A percentile compares a stretch with the other conserved stretches of the same genome.
phyloP scores from a whole-genome alignment of 2,329 filamentous ascomycete species.

The Catunica adiposa region DNA sequence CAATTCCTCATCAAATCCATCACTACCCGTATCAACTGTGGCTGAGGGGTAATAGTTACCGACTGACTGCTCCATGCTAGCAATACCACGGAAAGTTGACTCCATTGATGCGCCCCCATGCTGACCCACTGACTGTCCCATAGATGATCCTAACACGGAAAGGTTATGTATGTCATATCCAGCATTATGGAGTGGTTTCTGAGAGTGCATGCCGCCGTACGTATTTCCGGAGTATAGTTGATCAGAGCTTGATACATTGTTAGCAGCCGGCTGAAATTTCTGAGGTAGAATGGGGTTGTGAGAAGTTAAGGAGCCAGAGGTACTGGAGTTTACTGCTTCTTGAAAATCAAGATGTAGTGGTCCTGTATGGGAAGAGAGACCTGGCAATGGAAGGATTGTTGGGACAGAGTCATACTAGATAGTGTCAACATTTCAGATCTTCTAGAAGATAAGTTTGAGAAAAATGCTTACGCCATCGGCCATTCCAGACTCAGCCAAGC shows the following conservation, averaged over 20 bases:
- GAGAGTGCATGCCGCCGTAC: background rate
- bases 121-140: background rate
- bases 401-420: background rate
- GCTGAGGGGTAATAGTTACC: conserved; percentile 2
- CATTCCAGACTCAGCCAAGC: conserved; percentile 30
- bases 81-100: background rate
- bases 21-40: conserved; percentile 23
- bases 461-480: conserved; percentile 25
- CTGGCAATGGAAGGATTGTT: background rate
- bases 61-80: background rate
- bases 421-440: background rate
- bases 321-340: no score
- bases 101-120: background rate
- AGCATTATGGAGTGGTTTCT: background rate
- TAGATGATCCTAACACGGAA: background rate
- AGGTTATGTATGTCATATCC: background rate
- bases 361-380: background rate
- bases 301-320: background rate
- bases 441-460: background rate
- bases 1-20: conserved; percentile 32
- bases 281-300: background rate
- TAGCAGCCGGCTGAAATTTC: background rate
- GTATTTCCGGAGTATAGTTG: background rate
- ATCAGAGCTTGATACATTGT: no score
- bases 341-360: background rate